A percentile compares a stretch with the other conserved stretches of the same genome.
These are phyloP conservation scores for Neocucurbitaria cava DNA, from an alignment of 2,329 filamentous ascomycete species.

Conservation along the genomic window DNA sequence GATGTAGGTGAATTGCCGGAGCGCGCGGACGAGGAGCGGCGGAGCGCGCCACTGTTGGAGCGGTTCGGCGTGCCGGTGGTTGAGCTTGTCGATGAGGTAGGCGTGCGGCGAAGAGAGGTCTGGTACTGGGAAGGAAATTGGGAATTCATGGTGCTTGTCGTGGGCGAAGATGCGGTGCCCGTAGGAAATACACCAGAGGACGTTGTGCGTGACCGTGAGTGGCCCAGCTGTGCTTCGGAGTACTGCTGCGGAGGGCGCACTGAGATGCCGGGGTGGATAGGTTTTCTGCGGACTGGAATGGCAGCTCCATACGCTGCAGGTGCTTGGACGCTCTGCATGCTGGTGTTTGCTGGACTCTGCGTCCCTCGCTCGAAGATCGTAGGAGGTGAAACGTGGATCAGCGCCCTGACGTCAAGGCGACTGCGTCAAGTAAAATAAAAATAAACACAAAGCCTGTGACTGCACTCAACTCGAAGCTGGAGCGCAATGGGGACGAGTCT, in stretches of 20 bases:
- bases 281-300: conserved; percentile 43
- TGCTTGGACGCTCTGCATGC: conserved; percentile 34
- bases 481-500: conserved; percentile 4
- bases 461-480: conserved; percentile 1
- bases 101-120: conserved; percentile 61
- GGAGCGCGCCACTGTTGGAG: conserved; percentile 62
- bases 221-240: conserved; percentile 33
- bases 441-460: conserved; percentile 16
- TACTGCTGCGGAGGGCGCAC: conserved; percentile 39
- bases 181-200: conserved; percentile 46
- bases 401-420: conserved; percentile 34
- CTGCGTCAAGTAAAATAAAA: conserved; percentile 17
- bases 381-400: conserved; percentile 35
- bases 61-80: conserved; percentile 58
- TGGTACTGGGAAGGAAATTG: conserved; percentile 46
- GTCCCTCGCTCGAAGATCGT: conserved; percentile 26
- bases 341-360: conserved; percentile 26
- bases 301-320: conserved; percentile 38
- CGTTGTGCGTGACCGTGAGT: conserved; percentile 47
- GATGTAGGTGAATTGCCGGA: conserved; percentile 71
- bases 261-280: conserved; percentile 41
- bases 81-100: conserved; percentile 73
- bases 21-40: conserved; percentile 81
- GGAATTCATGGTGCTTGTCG: conserved; percentile 40
- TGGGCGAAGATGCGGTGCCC: conserved; percentile 26